These are phyloP conservation scores for Trypanosoma avium DNA, from an alignment of 208 protist genomes.

Conservation along the genomic window DNA sequence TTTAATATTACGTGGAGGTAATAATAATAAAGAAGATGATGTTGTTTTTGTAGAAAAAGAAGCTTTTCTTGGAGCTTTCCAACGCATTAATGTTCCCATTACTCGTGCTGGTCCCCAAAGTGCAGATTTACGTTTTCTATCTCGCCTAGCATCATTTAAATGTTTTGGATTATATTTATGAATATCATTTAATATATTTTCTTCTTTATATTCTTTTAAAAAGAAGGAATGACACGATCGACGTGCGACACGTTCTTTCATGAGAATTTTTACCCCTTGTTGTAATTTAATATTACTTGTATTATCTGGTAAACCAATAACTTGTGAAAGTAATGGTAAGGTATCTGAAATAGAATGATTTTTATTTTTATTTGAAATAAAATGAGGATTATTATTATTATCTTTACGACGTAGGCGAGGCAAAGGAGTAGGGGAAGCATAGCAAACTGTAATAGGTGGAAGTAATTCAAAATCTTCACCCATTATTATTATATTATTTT, in stretches of 20 bases:
- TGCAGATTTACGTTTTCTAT: constrained; percentile 33
- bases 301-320: neutral
- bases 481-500: neutral
- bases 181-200: no score
- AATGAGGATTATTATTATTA: no score
- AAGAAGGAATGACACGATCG: constrained; percentile 14
- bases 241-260: constrained; percentile 15
- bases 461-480: neutral
- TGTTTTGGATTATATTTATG: neutral
- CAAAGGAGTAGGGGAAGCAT: constrained; percentile 11
- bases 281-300: constrained; percentile 13
- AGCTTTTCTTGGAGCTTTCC: constrained; percentile 32
- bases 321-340: constrained; percentile 7
- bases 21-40: neutral
- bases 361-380: no score
- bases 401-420: constrained; percentile 6
- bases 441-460: constrained; percentile 11
- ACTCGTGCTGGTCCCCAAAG: constrained; percentile 66
- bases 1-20: no score
- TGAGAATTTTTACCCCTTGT: constrained; percentile 30
- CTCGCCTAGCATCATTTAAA: constrained; percentile 38
- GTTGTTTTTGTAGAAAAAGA: neutral
- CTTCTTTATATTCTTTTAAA: neutral
- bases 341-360: neutral
- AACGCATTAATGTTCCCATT: constrained; percentile 81